phyloP scores from a whole-genome alignment of 768 basidiomycete species.

The Hemileccinum impolitum region DNA sequence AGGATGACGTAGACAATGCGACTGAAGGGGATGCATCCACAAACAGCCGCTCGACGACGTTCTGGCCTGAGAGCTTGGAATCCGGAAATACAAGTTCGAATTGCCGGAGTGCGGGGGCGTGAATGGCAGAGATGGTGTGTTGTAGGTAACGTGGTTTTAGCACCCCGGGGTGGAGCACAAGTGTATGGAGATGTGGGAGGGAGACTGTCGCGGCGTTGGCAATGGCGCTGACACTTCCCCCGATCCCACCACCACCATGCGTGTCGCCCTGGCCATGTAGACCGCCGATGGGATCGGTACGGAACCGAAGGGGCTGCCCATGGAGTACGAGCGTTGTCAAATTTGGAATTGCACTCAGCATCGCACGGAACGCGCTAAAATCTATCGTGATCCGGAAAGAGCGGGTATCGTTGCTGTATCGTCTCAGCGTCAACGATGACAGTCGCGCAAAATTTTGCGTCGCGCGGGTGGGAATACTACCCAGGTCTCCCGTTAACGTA shows the following conservation, averaged over 20 bases:
- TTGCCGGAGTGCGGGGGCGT: conserved; percentile 28
- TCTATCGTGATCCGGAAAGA: conserved; percentile 29
- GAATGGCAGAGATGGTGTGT: conserved; percentile 26
- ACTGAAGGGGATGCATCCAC: conserved; percentile 5
- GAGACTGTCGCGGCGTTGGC: conserved; percentile 7
- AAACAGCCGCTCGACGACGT: conserved; percentile 23
- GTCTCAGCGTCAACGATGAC: conserved; percentile 26
- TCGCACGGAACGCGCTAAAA: conserved; percentile 23
- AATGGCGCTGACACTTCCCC: neutral
- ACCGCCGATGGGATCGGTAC: conserved; percentile 9
- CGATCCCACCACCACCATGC: neutral
- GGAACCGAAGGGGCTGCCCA: conserved; percentile 29
- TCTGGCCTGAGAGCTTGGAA: conserved; percentile 27
- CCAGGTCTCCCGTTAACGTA: conserved; percentile 18
- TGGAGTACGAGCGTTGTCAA: conserved; percentile 26
- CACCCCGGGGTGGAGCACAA: conserved; percentile 29
- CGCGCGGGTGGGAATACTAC: conserved; percentile 12
- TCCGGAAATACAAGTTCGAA: conserved; percentile 34
- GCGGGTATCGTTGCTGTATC: conserved; percentile 26
- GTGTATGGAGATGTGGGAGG: conserved; percentile 27
- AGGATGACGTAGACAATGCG: neutral
- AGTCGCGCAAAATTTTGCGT: conserved; percentile 18
- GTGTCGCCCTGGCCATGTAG: conserved; percentile 2
- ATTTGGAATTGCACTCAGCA: conserved; percentile 22
- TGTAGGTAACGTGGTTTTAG: conserved; percentile 32